Evolutionary conservation across 352 stramenopile species (phyloP).

Genomic region (Pythium pyrilobum): DNA sequence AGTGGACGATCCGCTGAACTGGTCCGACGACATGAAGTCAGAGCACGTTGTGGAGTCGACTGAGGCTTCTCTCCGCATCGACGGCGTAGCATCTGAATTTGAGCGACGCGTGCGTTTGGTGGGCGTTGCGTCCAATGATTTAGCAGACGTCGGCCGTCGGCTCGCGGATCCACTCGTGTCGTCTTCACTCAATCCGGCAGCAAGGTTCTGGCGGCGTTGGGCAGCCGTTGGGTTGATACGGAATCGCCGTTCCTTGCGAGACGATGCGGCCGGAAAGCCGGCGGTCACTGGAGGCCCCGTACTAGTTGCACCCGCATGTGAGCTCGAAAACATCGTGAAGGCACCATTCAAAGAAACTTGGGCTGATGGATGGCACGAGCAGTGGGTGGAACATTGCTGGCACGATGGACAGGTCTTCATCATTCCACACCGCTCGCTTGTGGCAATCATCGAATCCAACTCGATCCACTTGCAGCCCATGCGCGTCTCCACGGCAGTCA

Average conservation of each 20-base stretch:
- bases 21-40: slow-evolving; percentile 16
- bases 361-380: slow-evolving; percentile 14
- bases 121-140: background rate
- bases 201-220: slow-evolving; percentile 18
- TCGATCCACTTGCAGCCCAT: slow-evolving; percentile 60
- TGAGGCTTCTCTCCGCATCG: slow-evolving; percentile 8
- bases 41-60: slow-evolving; percentile 5
- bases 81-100: slow-evolving; percentile 19
- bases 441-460: slow-evolving; percentile 5
- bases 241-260: slow-evolving; percentile 34
- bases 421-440: slow-evolving; percentile 20
- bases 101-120: slow-evolving; percentile 21
- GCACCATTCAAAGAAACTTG: too few relatives aligned
- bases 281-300: slow-evolving; percentile 8
- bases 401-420: slow-evolving; percentile 16
- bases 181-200: slow-evolving; percentile 5
- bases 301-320: too few relatives aligned
- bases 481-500: slow-evolving; percentile 50
- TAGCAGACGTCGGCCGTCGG: background rate
- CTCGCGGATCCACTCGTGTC: background rate
- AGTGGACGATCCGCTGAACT: slow-evolving; percentile 13
- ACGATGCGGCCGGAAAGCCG: slow-evolving; percentile 20
- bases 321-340: too few relatives aligned
- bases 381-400: slow-evolving; percentile 20
- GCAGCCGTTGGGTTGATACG: slow-evolving; percentile 29